phyloP scores from a whole-genome alignment of 2,329 filamentous ascomycete genomes.

The Monosporascus sp. region DNA sequence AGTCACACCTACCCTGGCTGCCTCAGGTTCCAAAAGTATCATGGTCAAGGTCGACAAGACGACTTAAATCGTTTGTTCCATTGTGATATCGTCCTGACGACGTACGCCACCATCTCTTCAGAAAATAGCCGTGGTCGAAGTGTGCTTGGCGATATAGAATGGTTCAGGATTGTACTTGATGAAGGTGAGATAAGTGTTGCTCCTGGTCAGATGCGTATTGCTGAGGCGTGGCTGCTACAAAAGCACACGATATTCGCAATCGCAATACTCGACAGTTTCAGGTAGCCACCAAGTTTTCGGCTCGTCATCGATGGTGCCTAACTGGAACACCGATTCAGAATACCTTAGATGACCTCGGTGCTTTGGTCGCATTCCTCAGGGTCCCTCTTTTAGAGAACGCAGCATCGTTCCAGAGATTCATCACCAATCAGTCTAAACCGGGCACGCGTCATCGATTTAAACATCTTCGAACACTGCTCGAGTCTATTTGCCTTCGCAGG shows the following conservation, averaged over 20 bases:
- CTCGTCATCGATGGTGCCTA: conserved; percentile 1
- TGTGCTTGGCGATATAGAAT: conserved; percentile 2
- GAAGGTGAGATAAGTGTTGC: conserved; percentile 3
- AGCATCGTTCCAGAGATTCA: background rate
- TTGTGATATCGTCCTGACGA: conserved; percentile 5
- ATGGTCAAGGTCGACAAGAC: conserved; percentile 2
- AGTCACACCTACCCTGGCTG: conserved; percentile 5
- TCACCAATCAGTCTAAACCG: background rate
- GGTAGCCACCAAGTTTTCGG: background rate
- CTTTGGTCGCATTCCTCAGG: background rate
- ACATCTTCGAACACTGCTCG: background rate
- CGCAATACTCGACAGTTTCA: background rate
- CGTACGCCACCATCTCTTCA: conserved; percentile 5
- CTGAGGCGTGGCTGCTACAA: background rate
- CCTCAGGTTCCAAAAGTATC: conserved; percentile 5
- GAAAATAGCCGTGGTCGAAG: conserved; percentile 1
- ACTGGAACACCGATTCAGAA: conserved; percentile 4
- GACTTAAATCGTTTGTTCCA: background rate
- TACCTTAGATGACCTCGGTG: conserved; percentile 1
- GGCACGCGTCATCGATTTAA: background rate
- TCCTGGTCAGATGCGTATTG: too few relatives aligned
- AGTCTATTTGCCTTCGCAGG: background rate
- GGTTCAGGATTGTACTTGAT: conserved; percentile 9
- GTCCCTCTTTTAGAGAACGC: background rate
- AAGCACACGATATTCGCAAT: background rate